phyloP scores from a whole-genome alignment of 169 alveolate genomes.

The Toxoplasma gondii region DNA sequence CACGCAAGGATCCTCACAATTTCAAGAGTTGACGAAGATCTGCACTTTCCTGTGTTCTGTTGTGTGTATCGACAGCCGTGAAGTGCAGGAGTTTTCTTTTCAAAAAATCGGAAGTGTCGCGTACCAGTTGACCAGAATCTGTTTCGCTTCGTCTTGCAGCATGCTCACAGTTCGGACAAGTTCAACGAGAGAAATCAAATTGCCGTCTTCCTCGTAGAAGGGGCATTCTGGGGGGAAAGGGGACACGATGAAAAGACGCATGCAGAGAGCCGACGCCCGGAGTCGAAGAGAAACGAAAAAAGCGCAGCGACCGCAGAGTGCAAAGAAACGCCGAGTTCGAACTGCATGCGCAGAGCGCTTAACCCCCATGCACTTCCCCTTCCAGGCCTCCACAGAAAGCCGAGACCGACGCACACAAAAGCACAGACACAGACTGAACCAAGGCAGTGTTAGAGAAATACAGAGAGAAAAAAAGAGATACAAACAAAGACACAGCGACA shows the following conservation, averaged over 20 bases:
- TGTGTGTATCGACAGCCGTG: too few relatives aligned
- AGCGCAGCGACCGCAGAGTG: background rate
- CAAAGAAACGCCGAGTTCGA: background rate
- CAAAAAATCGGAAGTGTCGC: too few relatives aligned
- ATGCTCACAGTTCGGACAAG: slow-evolving; percentile 31
- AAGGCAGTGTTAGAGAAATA: background rate
- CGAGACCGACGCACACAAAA: background rate
- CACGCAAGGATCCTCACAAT: too few relatives aligned
- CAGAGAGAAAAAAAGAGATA: background rate
- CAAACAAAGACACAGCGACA: background rate
- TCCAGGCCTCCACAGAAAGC: too few relatives aligned
- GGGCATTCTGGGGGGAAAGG: slow-evolving; percentile 1
- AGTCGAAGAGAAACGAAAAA: background rate
- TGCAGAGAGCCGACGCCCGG: background rate
- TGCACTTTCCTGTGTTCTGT: too few relatives aligned
- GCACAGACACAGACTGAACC: background rate
- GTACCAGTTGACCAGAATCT: slow-evolving; percentile 16
- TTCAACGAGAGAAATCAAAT: background rate
- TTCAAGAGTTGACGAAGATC: too few relatives aligned
- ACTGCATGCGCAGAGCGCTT: background rate
- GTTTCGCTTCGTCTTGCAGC: background rate
- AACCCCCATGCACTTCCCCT: too few relatives aligned
- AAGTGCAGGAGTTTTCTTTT: too few relatives aligned
- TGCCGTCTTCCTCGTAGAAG: slow-evolving; percentile 10
- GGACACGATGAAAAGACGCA: background rate